Evolutionary conservation across 2,329 filamentous ascomycete species (phyloP).

Genomic region (Aspergillus sp.): DNA sequence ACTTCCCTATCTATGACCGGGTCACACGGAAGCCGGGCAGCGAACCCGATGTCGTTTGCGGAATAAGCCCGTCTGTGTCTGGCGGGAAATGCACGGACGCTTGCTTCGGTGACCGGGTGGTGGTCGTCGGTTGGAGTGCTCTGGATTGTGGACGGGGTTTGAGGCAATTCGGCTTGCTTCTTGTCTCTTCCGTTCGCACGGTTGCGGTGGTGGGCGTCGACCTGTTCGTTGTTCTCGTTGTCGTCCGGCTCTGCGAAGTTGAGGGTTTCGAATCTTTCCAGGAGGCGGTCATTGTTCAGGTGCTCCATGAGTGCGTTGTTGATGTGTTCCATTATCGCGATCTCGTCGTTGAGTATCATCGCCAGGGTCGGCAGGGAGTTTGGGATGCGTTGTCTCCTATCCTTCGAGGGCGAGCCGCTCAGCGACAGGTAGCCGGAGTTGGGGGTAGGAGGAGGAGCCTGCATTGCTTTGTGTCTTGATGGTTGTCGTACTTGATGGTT

Average conservation of each 20-base stretch:
- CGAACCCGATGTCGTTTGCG: neutral
- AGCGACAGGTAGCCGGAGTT: neutral
- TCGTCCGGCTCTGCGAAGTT: neutral
- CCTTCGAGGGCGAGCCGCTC: neutral
- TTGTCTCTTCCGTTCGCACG: neutral
- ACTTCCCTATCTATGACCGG: neutral
- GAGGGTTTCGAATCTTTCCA: neutral
- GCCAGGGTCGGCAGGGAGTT: slow-evolving; percentile 1
- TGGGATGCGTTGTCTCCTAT: neutral
- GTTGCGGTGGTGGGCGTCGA: neutral
- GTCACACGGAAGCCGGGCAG: no score
- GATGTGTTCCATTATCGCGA: neutral
- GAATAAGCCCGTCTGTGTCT: neutral
- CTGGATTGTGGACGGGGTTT: neutral
- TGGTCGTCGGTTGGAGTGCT: neutral
- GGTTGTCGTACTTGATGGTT: neutral
- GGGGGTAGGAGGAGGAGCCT: neutral
- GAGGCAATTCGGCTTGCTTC: neutral
- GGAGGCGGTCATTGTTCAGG: neutral
- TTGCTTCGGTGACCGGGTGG: neutral
- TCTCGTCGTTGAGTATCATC: neutral
- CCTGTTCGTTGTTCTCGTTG: neutral
- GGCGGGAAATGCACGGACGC: neutral
- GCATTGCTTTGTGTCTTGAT: neutral
- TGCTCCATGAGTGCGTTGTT: slow-evolving; percentile 1